A percentile compares a stretch with the other conserved stretches of the same genome.
phyloP scores from a whole-genome alignment of 108 stramenopile species.

The Cylindrotheca closterium region DNA sequence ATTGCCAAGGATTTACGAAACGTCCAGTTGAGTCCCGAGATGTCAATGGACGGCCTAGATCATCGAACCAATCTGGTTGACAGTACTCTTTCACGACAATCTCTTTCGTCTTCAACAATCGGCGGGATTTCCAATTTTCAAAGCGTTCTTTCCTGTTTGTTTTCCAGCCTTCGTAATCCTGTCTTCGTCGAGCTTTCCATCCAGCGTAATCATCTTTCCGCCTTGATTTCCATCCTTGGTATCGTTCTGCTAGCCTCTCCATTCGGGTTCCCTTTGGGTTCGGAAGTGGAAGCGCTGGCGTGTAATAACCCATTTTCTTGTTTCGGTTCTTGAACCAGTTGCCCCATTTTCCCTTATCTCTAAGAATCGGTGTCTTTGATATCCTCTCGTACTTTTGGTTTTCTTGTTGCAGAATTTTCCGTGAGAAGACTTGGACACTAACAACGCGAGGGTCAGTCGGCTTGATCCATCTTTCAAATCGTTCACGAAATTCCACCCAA shows the following conservation, averaged over 20 bases:
- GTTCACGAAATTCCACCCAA: conserved; percentile 31
- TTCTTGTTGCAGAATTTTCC: conserved; percentile 6
- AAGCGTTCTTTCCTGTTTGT: conserved; percentile 15
- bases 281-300: background rate
- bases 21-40: conserved; percentile 67
- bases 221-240: conserved; percentile 14
- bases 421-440: conserved; percentile 12
- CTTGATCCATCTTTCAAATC: conserved; percentile 29
- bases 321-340: conserved; percentile 4
- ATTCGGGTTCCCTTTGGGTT: background rate
- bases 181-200: conserved; percentile 20
- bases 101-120: conserved; percentile 8
- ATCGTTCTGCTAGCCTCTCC: background rate
- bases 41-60: conserved; percentile 65
- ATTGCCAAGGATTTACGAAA: conserved; percentile 86
- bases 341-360: conserved; percentile 2
- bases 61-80: conserved; percentile 68
- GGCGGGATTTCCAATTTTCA: conserved; percentile 8
- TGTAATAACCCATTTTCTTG: background rate
- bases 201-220: conserved; percentile 16
- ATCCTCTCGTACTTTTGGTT: background rate
- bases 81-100: conserved; percentile 61
- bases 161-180: conserved; percentile 26
- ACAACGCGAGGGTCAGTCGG: conserved; percentile 23
- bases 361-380: background rate